A percentile compares a stretch with the other conserved stretches of the same genome.
Evolutionary conservation across 148 eudicot genomes (phyloP).

Genomic region (Tetragonia tetragonoides): DNA sequence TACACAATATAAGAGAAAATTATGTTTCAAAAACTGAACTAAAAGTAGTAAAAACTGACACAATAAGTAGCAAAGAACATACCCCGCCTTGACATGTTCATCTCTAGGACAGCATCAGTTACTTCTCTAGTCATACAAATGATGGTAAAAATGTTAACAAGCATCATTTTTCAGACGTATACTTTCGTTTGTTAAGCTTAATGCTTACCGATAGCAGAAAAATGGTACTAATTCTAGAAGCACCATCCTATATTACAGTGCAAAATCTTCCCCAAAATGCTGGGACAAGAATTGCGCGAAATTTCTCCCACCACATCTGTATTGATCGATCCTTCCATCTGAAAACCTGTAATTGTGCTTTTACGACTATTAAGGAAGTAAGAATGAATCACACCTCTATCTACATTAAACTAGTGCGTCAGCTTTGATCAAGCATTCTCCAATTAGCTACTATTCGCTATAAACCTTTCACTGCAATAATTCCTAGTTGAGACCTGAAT

Average conservation of each 20-base stretch:
- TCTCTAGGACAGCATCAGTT: too few species aligned
- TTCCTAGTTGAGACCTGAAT: constrained; percentile 2
- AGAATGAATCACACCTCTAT: constrained; percentile 5
- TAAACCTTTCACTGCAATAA: neutral
- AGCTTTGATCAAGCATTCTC: constrained; percentile 10
- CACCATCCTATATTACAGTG: neutral
- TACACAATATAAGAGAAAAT: too few species aligned
- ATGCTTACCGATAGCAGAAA: neutral
- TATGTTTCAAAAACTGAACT: too few species aligned
- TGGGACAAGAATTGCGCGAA: neutral
- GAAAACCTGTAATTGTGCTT: neutral
- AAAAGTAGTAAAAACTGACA: too few species aligned
- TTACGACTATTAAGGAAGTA: constrained; percentile 4
- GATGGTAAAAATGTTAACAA: neutral
- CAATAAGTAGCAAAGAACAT: too few species aligned
- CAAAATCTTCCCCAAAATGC: neutral
- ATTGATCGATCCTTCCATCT: neutral
- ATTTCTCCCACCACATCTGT: neutral
- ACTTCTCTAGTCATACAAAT: neutral
- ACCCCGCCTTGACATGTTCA: too few species aligned
- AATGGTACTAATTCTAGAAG: neutral
- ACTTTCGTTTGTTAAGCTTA: too few species aligned
- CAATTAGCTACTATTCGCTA: constrained; percentile 5
- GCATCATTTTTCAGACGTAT: neutral
- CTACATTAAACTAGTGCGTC: constrained; percentile 18